A percentile compares a stretch with the other conserved stretches of the same genome.
These are phyloP conservation scores for Naganishia vaughanmartiniae DNA, from an alignment of 768 basidiomycete genomes.

Conservation along the genomic window DNA sequence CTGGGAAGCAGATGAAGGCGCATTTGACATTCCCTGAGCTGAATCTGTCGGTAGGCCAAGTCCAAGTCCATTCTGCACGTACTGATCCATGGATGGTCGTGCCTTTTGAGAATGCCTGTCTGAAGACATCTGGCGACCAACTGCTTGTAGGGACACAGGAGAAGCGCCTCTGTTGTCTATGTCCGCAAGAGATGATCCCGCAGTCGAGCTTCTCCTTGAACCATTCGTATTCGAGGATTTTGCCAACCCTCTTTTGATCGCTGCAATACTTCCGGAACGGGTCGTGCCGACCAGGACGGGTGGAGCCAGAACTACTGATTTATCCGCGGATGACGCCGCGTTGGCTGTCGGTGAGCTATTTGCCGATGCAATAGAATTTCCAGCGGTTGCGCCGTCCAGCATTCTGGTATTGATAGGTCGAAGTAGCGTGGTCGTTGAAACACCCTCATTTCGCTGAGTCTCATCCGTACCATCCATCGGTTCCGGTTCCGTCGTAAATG, in stretches of 20 bases:
- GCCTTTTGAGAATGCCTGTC: conserved; percentile 12
- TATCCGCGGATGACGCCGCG: conserved; percentile 32
- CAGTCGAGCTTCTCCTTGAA: not conserved
- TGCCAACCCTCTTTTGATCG: conserved; percentile 8
- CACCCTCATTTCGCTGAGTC: not conserved
- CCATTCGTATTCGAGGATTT: not conserved
- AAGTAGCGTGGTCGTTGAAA: not conserved
- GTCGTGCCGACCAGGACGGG: conserved; percentile 10
- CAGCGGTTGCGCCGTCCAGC: not conserved
- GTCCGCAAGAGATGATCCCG: not conserved
- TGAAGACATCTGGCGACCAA: conserved; percentile 7
- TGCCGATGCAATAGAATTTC: not conserved
- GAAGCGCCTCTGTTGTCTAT: not conserved
- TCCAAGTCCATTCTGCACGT: conserved; percentile 5
- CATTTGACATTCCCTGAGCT: not conserved
- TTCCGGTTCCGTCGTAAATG: conserved; percentile 13
- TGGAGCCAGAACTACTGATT: conserved; percentile 32
- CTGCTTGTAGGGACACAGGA: not conserved
- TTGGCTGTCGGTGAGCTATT: conserved; percentile 19
- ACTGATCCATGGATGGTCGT: not conserved
- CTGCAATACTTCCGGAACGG: conserved; percentile 16
- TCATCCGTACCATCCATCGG: not conserved
- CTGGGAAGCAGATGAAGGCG: not conserved
- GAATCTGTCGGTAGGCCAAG: conserved; percentile 2
- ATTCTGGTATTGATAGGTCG: conserved; percentile 11